These are phyloP conservation scores for Harringtonia aguacate DNA, from an alignment of 2,329 filamentous ascomycete genomes.

Conservation along the genomic window DNA sequence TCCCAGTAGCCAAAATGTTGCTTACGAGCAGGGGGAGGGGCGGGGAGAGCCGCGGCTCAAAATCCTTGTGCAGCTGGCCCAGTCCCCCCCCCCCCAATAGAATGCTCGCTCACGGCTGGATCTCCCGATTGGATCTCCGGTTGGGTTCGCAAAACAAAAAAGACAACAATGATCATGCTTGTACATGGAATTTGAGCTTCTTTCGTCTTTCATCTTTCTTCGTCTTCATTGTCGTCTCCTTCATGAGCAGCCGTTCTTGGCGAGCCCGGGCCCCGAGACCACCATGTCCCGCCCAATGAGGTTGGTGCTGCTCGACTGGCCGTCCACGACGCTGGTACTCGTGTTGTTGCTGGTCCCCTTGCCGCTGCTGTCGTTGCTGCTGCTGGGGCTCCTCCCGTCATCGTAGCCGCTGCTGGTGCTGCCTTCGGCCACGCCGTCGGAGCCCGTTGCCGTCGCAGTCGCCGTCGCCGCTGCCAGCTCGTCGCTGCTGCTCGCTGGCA, in stretches of 20 bases:
- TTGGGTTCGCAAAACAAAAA: too few relatives aligned
- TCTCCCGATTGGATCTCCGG: too few relatives aligned
- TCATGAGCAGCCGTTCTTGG: not conserved
- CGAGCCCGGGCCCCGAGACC: slow-evolving; percentile 2
- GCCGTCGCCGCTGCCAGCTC: too few relatives aligned
- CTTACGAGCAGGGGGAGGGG: too few relatives aligned
- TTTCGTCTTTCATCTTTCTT: too few relatives aligned
- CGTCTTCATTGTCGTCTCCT: not conserved
- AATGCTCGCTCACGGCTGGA: too few relatives aligned
- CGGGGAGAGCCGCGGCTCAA: too few relatives aligned
- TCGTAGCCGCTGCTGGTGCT: slow-evolving; percentile 11
- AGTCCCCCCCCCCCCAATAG: too few relatives aligned
- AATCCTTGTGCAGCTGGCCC: too few relatives aligned
- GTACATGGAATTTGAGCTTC: too few relatives aligned
- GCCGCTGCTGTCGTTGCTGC: not conserved
- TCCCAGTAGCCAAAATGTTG: too few relatives aligned
- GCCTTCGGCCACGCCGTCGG: slow-evolving; percentile 22
- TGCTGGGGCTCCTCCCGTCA: not conserved
- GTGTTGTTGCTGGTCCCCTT: not conserved
- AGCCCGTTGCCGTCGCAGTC: slow-evolving; percentile 19
- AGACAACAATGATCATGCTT: too few relatives aligned
- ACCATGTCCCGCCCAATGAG: slow-evolving; percentile 8
- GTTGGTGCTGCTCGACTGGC: slow-evolving; percentile 9
- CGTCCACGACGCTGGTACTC: not conserved
- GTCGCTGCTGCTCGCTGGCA: slow-evolving; percentile 30